A percentile compares a stretch with the other conserved stretches of the same genome.
Evolutionary conservation across 306 rosid genomes (phyloP).

Genomic region (Pyrus pyrifolia): DNA sequence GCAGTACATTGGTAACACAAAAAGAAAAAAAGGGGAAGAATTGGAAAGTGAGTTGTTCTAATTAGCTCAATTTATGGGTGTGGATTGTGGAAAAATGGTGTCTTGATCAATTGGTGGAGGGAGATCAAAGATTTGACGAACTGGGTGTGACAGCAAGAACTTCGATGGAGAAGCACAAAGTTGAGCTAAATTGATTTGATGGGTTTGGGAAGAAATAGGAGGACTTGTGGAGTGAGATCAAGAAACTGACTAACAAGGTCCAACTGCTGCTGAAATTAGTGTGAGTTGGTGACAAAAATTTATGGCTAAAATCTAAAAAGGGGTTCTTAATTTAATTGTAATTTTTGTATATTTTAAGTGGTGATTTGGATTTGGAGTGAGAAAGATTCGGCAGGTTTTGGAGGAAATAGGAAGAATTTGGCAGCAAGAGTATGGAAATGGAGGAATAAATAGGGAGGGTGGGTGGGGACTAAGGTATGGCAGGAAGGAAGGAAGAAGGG

Average conservation of each 20-base stretch:
- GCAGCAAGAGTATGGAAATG: not conserved
- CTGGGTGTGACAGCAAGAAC: not conserved
- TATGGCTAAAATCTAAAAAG: not conserved
- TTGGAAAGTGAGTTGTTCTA: not conserved
- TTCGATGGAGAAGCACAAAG: not conserved
- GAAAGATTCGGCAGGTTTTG: not conserved
- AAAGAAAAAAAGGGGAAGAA: not conserved
- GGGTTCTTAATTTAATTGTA: not conserved
- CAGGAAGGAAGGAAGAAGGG: conserved; percentile 24
- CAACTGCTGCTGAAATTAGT: not conserved
- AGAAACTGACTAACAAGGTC: not conserved
- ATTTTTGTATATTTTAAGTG: not conserved
- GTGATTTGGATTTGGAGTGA: not conserved
- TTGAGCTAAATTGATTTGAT: not conserved
- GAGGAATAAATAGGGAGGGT: not conserved
- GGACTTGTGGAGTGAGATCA: not conserved
- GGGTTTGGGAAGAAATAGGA: not conserved
- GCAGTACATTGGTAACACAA: not conserved
- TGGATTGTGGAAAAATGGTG: not conserved
- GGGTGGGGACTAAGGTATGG: conserved; percentile 15
- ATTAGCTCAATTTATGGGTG: not conserved
- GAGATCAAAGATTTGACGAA: not conserved
- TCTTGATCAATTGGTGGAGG: not conserved
- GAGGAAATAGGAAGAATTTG: conserved; percentile 1
- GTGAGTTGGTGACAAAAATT: not conserved